These are phyloP conservation scores for Suillus ampliporus DNA, from an alignment of 768 basidiomycete genomes.

Conservation along the genomic window DNA sequence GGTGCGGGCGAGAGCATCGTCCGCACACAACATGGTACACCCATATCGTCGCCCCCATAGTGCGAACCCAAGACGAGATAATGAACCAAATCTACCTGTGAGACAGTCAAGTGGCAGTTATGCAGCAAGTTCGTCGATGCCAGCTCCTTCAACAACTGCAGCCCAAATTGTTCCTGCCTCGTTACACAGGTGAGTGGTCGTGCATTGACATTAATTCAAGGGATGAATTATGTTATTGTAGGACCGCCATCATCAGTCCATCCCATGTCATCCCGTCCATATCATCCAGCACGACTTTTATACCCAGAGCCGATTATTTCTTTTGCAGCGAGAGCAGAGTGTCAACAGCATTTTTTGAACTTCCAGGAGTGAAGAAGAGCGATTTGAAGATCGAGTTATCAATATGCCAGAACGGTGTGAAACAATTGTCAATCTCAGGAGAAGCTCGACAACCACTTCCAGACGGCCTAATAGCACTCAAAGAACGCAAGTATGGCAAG, in stretches of 20 bases:
- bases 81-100: slow-evolving; percentile 34
- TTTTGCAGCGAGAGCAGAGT: slow-evolving; percentile 56
- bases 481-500: slow-evolving; percentile 60
- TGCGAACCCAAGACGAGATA: slow-evolving; percentile 39
- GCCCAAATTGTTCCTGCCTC: slow-evolving; percentile 11
- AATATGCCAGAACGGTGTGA: slow-evolving; percentile 67
- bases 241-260: slow-evolving; percentile 32
- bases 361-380: slow-evolving; percentile 66
- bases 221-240: slow-evolving; percentile 15
- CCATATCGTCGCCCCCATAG: slow-evolving; percentile 23
- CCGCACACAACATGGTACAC: slow-evolving; percentile 15
- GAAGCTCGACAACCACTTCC: slow-evolving; percentile 47
- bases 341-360: slow-evolving; percentile 66
- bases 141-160: slow-evolving; percentile 11
- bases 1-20: slow-evolving; percentile 32
- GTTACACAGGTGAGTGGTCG: slow-evolving; percentile 15
- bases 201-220: slow-evolving; percentile 14
- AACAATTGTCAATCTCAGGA: slow-evolving; percentile 64
- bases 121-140: slow-evolving; percentile 15
- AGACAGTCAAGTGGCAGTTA: slow-evolving; percentile 31
- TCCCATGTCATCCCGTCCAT: slow-evolving; percentile 21
- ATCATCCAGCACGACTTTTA: slow-evolving; percentile 33
- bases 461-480: slow-evolving; percentile 48
- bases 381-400: slow-evolving; percentile 66
- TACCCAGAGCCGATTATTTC: slow-evolving; percentile 66